These are phyloP conservation scores for Trichocomaceae sp. DNA, from an alignment of 2,329 filamentous ascomycete species.

Conservation along the genomic window DNA sequence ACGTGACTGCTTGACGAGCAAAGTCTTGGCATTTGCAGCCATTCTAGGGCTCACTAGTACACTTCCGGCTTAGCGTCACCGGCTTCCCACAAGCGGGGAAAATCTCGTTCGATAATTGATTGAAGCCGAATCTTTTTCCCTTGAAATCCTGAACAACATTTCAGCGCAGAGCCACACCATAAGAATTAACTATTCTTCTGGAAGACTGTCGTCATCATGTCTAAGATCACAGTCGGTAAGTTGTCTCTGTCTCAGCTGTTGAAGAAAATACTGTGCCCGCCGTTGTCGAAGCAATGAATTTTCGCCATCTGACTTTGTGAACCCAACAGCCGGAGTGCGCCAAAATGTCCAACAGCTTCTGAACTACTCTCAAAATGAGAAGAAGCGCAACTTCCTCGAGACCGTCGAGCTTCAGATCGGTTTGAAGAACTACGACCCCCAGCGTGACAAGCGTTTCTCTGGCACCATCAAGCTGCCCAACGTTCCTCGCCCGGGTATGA, in stretches of 20 bases:
- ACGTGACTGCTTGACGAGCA: slow-evolving; percentile 4
- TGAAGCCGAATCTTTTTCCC: slow-evolving; percentile 18
- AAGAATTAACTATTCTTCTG: slow-evolving; percentile 66
- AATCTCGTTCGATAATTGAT: slow-evolving; percentile 18
- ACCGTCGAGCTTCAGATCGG: slow-evolving; percentile 79
- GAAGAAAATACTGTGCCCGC: background rate
- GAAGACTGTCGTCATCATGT: slow-evolving; percentile 68
- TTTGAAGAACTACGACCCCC: slow-evolving; percentile 97
- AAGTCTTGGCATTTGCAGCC: slow-evolving; percentile 2
- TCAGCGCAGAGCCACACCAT: slow-evolving; percentile 61
- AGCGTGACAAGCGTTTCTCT: slow-evolving; percentile 99
- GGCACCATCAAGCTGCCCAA: slow-evolving; percentile 94
- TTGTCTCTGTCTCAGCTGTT: slow-evolving; percentile 13
- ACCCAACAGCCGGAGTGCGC: slow-evolving; percentile 73
- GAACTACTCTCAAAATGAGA: slow-evolving; percentile 88
- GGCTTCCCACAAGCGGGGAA: slow-evolving; percentile 36
- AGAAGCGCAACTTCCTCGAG: slow-evolving; percentile 98
- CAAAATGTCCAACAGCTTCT: slow-evolving; percentile 88
- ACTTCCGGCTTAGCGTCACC: slow-evolving; percentile 18
- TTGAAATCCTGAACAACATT: slow-evolving; percentile 23
- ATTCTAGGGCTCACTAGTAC: slow-evolving; percentile 13
- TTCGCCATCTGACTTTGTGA: slow-evolving; percentile 16
- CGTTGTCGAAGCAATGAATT: background rate
- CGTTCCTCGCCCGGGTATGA: slow-evolving; percentile 86
- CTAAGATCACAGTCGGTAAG: slow-evolving; percentile 54